phyloP scores from a whole-genome alignment of 345 rosid species.

The Turritis glabra region DNA sequence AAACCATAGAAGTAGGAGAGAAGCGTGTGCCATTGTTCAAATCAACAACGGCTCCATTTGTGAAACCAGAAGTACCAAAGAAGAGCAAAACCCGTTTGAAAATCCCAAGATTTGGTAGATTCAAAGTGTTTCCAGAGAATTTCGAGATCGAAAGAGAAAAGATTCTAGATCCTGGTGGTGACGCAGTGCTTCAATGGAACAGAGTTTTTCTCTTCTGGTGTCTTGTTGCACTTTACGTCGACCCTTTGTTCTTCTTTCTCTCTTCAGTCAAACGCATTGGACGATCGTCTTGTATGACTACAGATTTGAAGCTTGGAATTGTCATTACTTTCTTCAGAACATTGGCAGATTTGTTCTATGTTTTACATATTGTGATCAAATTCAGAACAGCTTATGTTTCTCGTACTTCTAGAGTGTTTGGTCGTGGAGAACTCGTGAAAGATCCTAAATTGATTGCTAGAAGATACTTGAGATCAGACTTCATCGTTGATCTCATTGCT shows the following conservation, averaged over 20 bases:
- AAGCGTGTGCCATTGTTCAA: slow-evolving; percentile 51
- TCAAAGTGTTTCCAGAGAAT: slow-evolving; percentile 62
- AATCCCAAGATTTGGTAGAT: slow-evolving; percentile 49
- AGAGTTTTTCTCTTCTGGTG: slow-evolving; percentile 76
- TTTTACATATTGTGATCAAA: slow-evolving; percentile 61
- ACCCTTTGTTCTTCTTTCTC: slow-evolving; percentile 80
- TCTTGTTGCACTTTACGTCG: slow-evolving; percentile 74
- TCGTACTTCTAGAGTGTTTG: slow-evolving; percentile 73
- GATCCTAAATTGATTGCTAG: slow-evolving; percentile 65
- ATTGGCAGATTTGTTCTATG: slow-evolving; percentile 67
- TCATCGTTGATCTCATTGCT: slow-evolving; percentile 67
- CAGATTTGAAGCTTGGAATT: slow-evolving; percentile 67
- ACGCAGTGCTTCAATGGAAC: slow-evolving; percentile 51
- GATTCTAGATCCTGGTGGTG: slow-evolving; percentile 76
- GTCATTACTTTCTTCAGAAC: slow-evolving; percentile 68
- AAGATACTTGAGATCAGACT: slow-evolving; percentile 69
- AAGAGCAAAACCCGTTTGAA: slow-evolving; percentile 21
- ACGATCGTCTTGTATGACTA: slow-evolving; percentile 55
- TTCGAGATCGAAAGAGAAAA: slow-evolving; percentile 44
- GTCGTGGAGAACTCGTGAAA: slow-evolving; percentile 80
- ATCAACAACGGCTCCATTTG: slow-evolving; percentile 44
- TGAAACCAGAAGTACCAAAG: slow-evolving; percentile 39
- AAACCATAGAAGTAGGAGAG: slow-evolving; percentile 39
- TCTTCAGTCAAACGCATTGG: slow-evolving; percentile 52
- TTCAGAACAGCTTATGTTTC: slow-evolving; percentile 81